phyloP scores from a whole-genome alignment of 345 rosid species.

The Chamaenerion angustifolium region DNA sequence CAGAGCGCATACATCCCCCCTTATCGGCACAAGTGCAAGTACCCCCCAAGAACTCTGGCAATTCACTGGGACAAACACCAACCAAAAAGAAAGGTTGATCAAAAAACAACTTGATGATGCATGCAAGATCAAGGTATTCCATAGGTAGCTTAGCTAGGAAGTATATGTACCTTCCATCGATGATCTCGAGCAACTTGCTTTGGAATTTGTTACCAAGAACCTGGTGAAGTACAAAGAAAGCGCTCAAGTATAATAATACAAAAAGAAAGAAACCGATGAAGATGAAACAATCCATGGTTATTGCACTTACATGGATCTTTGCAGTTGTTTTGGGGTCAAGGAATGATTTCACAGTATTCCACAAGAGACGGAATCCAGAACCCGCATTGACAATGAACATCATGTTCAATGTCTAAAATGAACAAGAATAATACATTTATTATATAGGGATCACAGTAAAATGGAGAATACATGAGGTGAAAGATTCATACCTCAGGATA shows the following conservation, averaged over 20 bases:
- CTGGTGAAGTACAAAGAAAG: constrained; percentile 20
- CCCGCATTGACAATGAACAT: constrained; percentile 97
- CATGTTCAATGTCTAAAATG: constrained; percentile 57
- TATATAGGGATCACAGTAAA: not conserved
- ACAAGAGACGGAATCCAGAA: constrained; percentile 75
- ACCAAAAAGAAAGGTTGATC: too few species aligned
- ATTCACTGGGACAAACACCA: constrained; percentile 68
- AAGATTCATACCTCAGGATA: constrained; percentile 63
- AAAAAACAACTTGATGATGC: too few species aligned
- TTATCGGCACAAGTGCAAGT: constrained; percentile 65
- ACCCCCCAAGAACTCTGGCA: constrained; percentile 89
- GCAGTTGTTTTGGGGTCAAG: constrained; percentile 84
- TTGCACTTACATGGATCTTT: constrained; percentile 57
- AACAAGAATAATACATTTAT: not conserved
- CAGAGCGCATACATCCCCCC: constrained; percentile 93
- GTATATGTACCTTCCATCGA: constrained; percentile 38
- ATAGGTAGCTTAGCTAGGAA: not conserved
- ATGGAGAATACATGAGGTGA: not conserved
- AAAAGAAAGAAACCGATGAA: not conserved
- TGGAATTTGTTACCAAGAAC: constrained; percentile 86
- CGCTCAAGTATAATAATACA: not conserved
- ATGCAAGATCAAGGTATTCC: not conserved
- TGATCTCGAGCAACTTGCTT: constrained; percentile 82
- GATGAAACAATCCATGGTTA: not conserved
- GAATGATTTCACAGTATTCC: constrained; percentile 67